Evolutionary conservation across 805 yeast species (phyloP), one percentile per base, ranked within the genome.

Genomic region (Lipomyces mesembrius): DNA sequence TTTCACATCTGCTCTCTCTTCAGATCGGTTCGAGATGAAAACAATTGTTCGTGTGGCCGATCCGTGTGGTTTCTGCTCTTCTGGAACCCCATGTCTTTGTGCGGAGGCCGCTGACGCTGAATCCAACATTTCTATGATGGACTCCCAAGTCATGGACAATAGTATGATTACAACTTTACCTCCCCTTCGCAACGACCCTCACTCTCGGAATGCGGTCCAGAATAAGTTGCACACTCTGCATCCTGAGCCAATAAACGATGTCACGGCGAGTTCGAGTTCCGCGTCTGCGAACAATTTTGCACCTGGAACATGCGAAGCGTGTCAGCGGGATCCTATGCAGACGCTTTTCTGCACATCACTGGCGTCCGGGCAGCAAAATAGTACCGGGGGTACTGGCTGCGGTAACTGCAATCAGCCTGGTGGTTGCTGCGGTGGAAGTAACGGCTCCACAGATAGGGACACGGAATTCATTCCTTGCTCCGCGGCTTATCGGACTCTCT

Each of bases 61-160:
- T 71, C 86, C 89, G 66, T 94, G 98, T 78, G 98, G 98, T 0
- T 93, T 94, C 77, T 94, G 98, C 75, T 86, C 96, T 0, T 97
- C 91, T 72, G 95, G 88, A 72, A 88, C 96, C 0, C 93, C 97
- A 1, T 94, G 98, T 78, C 90, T 94, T 1, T 94, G 98, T 76
- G 85, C 94, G 34, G 97, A 92, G 72, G 90, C 86, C 20, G 85
- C 84, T 9, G 78, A 78, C n/a, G 78, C 77, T 17, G 75, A 74
- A 61, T 68, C 73, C 9, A 75, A 72, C 39, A 27, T 43, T 60
- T 57, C 63, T 25, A 54, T 46, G 52, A 61, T 57, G 66, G 63
- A 61, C n/a, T 65, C 56, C 71, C 52, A 55, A 27, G 60, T 43
- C 29, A 37, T 56, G 58, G 49, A 22, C 62, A 68, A 63, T n/a